Conservation (phyloP, 129 eudicot species). For the Pulicaria dysenterica region DNA sequence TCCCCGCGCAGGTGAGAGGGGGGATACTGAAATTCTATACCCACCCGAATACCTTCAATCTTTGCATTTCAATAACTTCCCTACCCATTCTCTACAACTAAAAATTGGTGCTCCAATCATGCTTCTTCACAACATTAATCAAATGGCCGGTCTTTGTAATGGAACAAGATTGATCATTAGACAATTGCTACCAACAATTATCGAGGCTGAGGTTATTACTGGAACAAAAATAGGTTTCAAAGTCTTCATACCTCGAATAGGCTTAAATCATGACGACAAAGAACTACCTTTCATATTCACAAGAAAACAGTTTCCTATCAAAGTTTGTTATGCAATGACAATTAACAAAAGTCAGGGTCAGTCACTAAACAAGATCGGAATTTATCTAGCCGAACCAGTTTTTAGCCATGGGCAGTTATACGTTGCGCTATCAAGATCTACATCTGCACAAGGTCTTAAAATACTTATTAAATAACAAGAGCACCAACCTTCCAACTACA, state of each 20-base stretch:
- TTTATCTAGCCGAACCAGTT: background rate
- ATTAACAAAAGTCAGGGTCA: background rate
- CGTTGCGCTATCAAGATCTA: background rate
- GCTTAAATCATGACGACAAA: background rate
- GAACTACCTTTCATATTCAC: background rate
- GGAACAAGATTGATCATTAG: background rate
- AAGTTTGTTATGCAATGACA: background rate
- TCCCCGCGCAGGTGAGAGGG: background rate
- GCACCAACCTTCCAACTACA: no score
- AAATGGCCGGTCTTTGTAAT: background rate
- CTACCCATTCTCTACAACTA: background rate
- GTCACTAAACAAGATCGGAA: background rate
- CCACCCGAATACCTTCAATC: background rate
- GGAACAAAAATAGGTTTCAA: background rate
- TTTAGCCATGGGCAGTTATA: background rate
- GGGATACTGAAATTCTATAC: background rate
- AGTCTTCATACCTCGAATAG: background rate
- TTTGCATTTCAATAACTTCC: background rate
- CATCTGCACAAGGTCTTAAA: background rate
- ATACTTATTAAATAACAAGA: background rate
- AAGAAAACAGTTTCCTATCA: background rate
- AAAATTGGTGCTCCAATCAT: background rate
- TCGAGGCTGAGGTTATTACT: background rate
- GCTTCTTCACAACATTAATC: constrained; percentile 7
- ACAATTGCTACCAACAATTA: background rate